Conservation (phyloP, 176 grass and related monocot species). For the Alopecurus myosuroides region DNA sequence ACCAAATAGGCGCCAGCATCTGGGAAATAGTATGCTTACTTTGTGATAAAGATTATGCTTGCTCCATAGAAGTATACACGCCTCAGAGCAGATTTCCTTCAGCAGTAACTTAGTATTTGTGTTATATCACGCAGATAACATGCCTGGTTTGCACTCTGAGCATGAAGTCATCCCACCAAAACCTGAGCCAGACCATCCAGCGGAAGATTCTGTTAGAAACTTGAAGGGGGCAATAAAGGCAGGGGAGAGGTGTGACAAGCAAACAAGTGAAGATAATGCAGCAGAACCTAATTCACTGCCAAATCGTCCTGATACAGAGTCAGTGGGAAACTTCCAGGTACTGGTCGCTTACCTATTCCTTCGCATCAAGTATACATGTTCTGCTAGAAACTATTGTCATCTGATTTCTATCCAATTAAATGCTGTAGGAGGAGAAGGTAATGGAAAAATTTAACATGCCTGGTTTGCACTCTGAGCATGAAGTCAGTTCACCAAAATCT, state of each 20-base stretch:
- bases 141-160: constrained; percentile 61
- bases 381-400: not conserved
- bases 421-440: not conserved
- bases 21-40: not conserved
- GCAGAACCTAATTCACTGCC: not conserved
- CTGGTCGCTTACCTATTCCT: not conserved
- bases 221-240: not conserved
- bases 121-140: constrained; percentile 49
- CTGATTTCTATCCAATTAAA: too few relatives aligned
- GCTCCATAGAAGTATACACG: not conserved
- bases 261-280: not conserved
- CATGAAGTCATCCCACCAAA: not conserved
- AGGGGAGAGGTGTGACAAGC: not conserved
- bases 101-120: constrained; percentile 11
- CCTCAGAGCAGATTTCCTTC: not conserved
- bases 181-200: not conserved
- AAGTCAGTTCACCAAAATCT: too few relatives aligned
- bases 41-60: not conserved
- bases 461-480: too few relatives aligned
- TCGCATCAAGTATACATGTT: not conserved
- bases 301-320: not conserved
- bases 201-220: not conserved
- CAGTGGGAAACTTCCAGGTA: not conserved
- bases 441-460: not conserved
- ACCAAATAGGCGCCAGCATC: not conserved